Conservation (phyloP, 2,329 filamentous ascomycete species). For the Zymoseptoria pseudotritici region DNA sequence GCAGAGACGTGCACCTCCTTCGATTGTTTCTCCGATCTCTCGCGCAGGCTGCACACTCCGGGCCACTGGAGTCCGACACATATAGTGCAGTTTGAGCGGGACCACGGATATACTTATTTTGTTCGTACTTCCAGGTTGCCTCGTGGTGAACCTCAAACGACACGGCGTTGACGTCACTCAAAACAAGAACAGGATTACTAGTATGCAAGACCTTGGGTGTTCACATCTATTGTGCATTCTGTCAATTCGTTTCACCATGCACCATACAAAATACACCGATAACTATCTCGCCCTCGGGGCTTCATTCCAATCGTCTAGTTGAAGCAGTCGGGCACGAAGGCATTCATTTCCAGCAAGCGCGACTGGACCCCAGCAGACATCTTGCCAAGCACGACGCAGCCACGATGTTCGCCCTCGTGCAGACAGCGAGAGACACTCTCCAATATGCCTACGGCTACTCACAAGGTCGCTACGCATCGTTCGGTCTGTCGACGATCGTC, state of each 20-base stretch:
- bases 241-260: neutral
- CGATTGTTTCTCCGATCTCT: too few relatives aligned
- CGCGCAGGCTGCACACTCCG: too few relatives aligned
- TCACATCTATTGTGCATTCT: neutral
- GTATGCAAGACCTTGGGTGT: neutral
- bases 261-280: neutral
- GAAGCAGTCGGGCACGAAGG: neutral
- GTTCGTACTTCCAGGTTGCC: too few relatives aligned
- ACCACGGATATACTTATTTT: too few relatives aligned
- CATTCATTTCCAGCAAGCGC: neutral
- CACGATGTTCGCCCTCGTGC: constrained; percentile 10
- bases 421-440: constrained; percentile 21
- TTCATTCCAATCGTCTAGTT: neutral
- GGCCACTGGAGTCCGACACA: too few relatives aligned
- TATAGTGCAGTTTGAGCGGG: too few relatives aligned
- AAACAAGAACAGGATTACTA: neutral
- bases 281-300: neutral
- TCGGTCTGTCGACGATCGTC: constrained; percentile 22
- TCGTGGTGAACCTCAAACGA: too few relatives aligned
- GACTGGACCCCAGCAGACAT: neutral
- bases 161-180: neutral
- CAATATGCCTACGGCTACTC: constrained; percentile 26
- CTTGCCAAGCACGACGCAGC: neutral
- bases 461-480: constrained; percentile 21
- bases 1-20: too few relatives aligned